Evolutionary conservation across 495 filamentous ascomycete species (phyloP).

Genomic region (Xylaria cubensis): DNA sequence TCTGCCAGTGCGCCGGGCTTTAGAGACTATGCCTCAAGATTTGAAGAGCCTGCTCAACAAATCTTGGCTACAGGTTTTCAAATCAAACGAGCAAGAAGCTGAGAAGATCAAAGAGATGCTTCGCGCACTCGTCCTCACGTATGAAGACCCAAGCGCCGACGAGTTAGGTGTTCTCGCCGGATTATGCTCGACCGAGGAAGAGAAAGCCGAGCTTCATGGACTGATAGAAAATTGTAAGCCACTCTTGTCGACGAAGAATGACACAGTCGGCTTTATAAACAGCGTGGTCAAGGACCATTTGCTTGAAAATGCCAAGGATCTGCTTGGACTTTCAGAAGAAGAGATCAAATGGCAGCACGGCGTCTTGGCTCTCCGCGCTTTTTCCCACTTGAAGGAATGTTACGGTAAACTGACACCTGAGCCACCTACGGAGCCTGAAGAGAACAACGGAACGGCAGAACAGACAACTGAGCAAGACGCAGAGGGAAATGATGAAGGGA

Average conservation of each 20-base stretch:
- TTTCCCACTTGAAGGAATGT: conserved; percentile 42
- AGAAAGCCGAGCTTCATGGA: conserved; percentile 37
- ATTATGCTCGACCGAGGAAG: conserved; percentile 35
- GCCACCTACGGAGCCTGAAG: conserved; percentile 15
- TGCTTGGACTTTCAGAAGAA: conserved; percentile 42
- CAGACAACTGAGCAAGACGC: conserved; percentile 16
- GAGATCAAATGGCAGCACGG: conserved; percentile 50
- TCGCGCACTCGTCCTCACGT: conserved; percentile 44
- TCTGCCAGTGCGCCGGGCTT: conserved; percentile 38
- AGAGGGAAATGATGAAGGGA: conserved; percentile 20
- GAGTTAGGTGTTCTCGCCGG: conserved; percentile 44
- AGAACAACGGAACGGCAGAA: conserved; percentile 20
- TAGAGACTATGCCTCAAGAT: conserved; percentile 45
- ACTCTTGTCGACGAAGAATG: conserved; percentile 35
- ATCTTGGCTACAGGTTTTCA: conserved; percentile 45
- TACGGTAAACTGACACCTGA: conserved; percentile 30
- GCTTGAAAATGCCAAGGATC: conserved; percentile 38
- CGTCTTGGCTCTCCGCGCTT: conserved; percentile 43
- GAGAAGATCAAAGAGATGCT: conserved; percentile 47
- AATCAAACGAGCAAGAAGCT: conserved; percentile 43
- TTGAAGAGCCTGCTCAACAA: conserved; percentile 40
- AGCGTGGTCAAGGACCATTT: conserved; percentile 43
- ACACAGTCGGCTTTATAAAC: conserved; percentile 43
- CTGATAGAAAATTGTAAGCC: conserved; percentile 44
- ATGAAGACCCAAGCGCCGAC: conserved; percentile 42